Base-by-base conservation (phyloP, 148 eudicot species). In the Rhododendron kiyosumense region DNA sequence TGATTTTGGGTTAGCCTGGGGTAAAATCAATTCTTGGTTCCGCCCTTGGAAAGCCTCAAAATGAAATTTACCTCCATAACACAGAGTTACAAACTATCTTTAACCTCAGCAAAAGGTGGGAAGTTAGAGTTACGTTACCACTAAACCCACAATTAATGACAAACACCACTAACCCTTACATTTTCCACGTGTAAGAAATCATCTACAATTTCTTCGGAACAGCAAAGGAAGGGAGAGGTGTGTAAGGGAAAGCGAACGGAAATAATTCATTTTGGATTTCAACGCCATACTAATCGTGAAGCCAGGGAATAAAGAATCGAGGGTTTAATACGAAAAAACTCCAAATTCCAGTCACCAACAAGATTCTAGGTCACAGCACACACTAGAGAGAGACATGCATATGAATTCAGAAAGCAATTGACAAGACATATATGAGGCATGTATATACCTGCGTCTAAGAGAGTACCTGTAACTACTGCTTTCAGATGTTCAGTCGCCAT, bases 401-500 rank as follows among this genome's bases (percentile, higher is more conserved):
- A 46, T 24, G 28, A 76, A 76, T 36, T 38, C 41, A 17, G 14
- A 78, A 24, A 22, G 32, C 32, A 6, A 81, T 30, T 26, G 41
- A 30, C 63, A 14, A 18, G 32, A 32, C 15, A 57, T 34, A 43
- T 57, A 34, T 34, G 46, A 12, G 15, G n/a, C 34, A 34, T 32
- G 71, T n/a, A 34, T n/a, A 48, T 24, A n/a, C 69, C 69, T 63
- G 26, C 69, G 26, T 63, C 24, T 15, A 28, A 41, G 36, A 8
- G 67, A 7, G 28, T 5, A 69, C 85, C 54, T 65, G 48, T 51
- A 69, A 24, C n/a, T 41, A 18, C 30, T 14, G 38, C 24, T 43
- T 65, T n/a, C 36, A n/a, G 38, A 41, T 65, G 76, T 52, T 9
- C 76, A 34, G 71, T 83, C 77, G 38, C 38, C 85, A 83, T 83